Evolutionary conservation across 306 rosid species (phyloP), one percentile per base, ranked within the genome.

Genomic region (Lathyrus aphaca): DNA sequence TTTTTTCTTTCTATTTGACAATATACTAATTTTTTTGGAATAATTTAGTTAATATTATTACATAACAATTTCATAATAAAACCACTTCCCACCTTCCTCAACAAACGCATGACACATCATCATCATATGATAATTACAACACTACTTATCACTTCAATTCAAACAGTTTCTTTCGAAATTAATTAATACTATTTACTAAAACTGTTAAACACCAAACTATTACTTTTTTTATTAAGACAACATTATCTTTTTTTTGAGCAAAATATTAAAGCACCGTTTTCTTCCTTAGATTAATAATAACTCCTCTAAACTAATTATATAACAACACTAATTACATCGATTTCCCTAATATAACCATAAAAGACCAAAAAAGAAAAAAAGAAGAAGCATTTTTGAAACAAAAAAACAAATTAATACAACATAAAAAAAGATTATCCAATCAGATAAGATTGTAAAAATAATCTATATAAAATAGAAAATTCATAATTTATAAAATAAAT

Each of bases 81-180:
- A 62, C 32, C 35, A 62, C 32, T 15, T 38, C 49, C 32, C 46
- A 62, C 30, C 17, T 38, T 38, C 32, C 67, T 61, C 67, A 38
- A 39, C 45, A 62, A 62, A 62, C 49, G 49, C 11, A 17, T 61
- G 67, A 18, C 32, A 62, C 67, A 19, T 62, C 30, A 6, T 32
- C 39, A 35, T 35, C 39, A 35, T 35, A 7, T 35, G 39, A 12
- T 39, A 17, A 16, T 2, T 6, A 38, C 27, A 62, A 1, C 48
- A 39, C 17, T 11, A 17, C 19, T 11, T 16, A 62, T 35, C 66
- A 62, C 11, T 56, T 21, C 6, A 10, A 50, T 17, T 61, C 48
- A 39, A 62, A 62, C 68, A 11, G 35, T 62, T 62, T 62, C 10
- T 12, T 40, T 50, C 14, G 12, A 18, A 50, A 15, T 39, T 17